Evolutionary conservation across 2,329 filamentous ascomycete species (phyloP).

Genomic region (Juglanconis oblonga): DNA sequence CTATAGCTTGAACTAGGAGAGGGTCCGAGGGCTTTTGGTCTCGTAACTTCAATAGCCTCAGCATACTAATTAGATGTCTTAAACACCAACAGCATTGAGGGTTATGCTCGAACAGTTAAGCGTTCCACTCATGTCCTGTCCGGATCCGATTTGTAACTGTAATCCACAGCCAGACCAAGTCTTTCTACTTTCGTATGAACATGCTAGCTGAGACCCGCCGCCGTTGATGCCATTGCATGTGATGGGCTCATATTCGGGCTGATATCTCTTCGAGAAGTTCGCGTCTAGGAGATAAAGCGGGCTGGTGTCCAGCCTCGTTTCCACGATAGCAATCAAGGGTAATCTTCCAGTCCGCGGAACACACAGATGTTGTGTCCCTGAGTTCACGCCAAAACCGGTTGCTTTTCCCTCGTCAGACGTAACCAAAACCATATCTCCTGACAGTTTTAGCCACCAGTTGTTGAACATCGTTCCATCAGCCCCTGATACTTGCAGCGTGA

Average conservation of each 20-base stretch:
- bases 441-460: slow-evolving; percentile 8
- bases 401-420: slow-evolving; percentile 9
- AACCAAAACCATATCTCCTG: slow-evolving; percentile 5
- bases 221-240: background rate
- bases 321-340: slow-evolving; percentile 8
- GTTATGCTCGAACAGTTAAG: slow-evolving; percentile 9
- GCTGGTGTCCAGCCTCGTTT: slow-evolving; percentile 7
- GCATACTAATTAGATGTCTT: background rate
- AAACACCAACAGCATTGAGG: background rate
- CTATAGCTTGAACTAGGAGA: no score
- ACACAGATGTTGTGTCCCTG: slow-evolving; percentile 6
- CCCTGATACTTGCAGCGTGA: slow-evolving; percentile 4
- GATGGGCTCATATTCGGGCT: slow-evolving; percentile 8
- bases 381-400: slow-evolving; percentile 6
- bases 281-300: slow-evolving; percentile 10
- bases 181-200: background rate
- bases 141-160: slow-evolving; percentile 5
- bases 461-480: slow-evolving; percentile 5
- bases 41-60: no score
- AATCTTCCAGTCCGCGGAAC: background rate
- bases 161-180: slow-evolving; percentile 8
- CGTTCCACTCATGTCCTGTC: background rate
- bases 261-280: slow-evolving; percentile 3
- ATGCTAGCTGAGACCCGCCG: slow-evolving; percentile 1
- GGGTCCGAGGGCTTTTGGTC: no score